Evolutionary conservation across 495 filamentous ascomycete genomes (phyloP), one percentile per base, ranked within the genome.

Genomic region (Hypoxylon cercidicola): DNA sequence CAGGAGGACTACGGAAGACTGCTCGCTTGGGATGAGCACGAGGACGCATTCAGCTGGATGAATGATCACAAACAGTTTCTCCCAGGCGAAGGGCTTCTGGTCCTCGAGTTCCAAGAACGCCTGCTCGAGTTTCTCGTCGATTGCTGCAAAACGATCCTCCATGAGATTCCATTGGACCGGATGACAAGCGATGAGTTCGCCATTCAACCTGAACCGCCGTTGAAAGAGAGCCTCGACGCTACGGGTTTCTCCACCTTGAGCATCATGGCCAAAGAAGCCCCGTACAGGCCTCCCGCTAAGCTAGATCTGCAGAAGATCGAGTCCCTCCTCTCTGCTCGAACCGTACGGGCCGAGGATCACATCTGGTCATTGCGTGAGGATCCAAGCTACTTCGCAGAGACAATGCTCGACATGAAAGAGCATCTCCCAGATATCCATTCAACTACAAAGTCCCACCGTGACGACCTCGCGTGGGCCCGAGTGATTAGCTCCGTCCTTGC

Each of bases 341-440:
- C 52, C 1, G 67, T 75, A 0, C 74, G 76, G 10, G 76, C 81
- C 3, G 76, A 83, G 51, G 84, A 88, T 62, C 80, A 84, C 46
- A 18, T 87, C 2, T 85, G 82, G 83, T 62, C 76, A 0, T 66
- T 87, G 37, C 75, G 86, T 11, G 85, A 88, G 55, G 85, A 89
- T 66, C 84, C 85, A 0, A 72, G 57, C 2, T 88, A 86, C 64
- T 87, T 87, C 53, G 66, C 69, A 6, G 72, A 77, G 9, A 43
- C 62, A 12, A 12, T 85, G 0, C 48, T 58, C 5, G 79, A 84
- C 1, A 52, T 41, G 7, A 74, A 69, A 28, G 85, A 85, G 19
- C 84, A 87, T 64, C 64, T 76, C 0, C 59, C 66, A 12, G 80
- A 72, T 1, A 16, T 37, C 1, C 74, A 80, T 65, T 75, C 75